Base-by-base conservation (phyloP, 192 early-diverging fungal species). In the Entophlyctis luteolus region DNA sequence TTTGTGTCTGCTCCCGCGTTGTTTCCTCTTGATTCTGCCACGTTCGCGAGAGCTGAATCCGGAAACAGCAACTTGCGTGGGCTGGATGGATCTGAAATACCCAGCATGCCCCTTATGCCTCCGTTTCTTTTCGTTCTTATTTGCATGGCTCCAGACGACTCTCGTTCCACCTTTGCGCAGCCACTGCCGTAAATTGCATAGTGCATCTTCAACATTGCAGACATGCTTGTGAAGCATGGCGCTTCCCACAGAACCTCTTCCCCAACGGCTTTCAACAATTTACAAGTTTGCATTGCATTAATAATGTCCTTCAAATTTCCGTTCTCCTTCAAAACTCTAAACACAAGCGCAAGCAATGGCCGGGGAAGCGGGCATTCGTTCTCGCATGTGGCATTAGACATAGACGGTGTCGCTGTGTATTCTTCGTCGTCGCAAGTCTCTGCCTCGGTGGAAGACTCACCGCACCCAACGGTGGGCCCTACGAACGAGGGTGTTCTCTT, bases 151-250 rank as follows among this genome's bases (percentile, higher is more conserved):
- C 8, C 2, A 10, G 32, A 32, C 8, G 55, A 10, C 23, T 28
- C 10, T 36, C 33, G 16, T 2, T 18, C n/a, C 14, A 33, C 6
- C n/a, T 20, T 12, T 12, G 23, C 8, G 8, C 29, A 16, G 23
- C 52, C 52, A 22, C 25, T 14, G 12, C 55, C 55, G 37, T 57
- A 33, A 34, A 57, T 57, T 16, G 31, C 31, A 16, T 35, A 14
- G 23, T 57, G 55, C 55, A 57, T 57, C 14, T 29, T 57, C 2
- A 57, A 35, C 55, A 57, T 57, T 8, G 55, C 10, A 57, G 55
- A 8, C 16, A 57, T 10, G 18, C 12, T 28, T 10, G 14, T 8
- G 33, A 57, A 57, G 32, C 32, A 29, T n/a, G 55, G 55, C 6
- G 20, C 31, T 29, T 34, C 28, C 55, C 55, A 57, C 8, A 57